Evolutionary conservation across 2,329 filamentous ascomycete species (phyloP), one percentile per base, ranked within the genome.

Genomic region (Cladophialophora immunda): DNA sequence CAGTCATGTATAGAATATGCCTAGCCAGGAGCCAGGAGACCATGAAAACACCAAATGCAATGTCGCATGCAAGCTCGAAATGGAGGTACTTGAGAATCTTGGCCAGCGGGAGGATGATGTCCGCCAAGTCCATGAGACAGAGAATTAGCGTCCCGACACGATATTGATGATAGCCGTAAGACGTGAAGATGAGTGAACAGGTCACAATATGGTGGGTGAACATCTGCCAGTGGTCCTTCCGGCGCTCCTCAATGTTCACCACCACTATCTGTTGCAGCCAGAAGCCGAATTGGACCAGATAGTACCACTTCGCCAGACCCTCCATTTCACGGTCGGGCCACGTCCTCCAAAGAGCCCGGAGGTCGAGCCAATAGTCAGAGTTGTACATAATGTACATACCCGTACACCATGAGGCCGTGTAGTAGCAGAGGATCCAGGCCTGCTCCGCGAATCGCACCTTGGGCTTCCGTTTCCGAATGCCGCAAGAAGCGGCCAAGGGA

Each of bases 201-300:
- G 95, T 99, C 77, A 98, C 89, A 76, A 97, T 87, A 81, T 99
- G 95, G 79, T 98, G 95, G 19, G 89, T 90, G 72, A 98, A 89
- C 95, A 98, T 98, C 80, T 98, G 94, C 82, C 89, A 91, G 80
- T 97, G 91, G 75, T 99, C 95, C 81, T 98, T 98, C 75, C 95
- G 88, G 71, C 91, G 89, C 80, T 96, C 92, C 80, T 99, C 95
- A 67, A 98, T 93, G 80, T 97, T 91, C 77, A 98, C 92, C 65
- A 97, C 92, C 34, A 97, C 83, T 71, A 98, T 91, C 81, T 97
- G 94, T 81, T 98, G 94, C 56, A 97, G 80, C 91, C 93, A 97
- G 79, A 97, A 98, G 27, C 91, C 90, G 80, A 94, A 91, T 78
- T 98, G 94, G 15, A 90, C 90, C 34, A 99, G 85, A 75, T 97